phyloP scores from a whole-genome alignment of 768 basidiomycete genomes.

The Lactarius sanguifluus region DNA sequence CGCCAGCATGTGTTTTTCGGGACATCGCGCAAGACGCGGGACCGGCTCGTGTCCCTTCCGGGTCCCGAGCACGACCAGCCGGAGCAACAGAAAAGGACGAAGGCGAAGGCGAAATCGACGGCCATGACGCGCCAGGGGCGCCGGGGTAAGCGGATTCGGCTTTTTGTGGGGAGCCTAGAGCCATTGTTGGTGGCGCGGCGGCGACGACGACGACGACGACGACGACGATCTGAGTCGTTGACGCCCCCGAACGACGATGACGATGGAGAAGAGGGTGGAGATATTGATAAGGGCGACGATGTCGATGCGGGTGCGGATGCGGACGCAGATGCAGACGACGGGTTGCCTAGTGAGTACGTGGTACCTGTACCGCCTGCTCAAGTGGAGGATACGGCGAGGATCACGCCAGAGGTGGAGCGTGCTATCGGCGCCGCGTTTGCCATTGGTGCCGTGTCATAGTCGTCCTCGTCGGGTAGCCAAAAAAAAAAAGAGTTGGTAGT shows the following conservation, averaged over 20 bases:
- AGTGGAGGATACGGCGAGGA: too few relatives aligned
- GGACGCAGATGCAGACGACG: neutral
- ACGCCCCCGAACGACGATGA: neutral
- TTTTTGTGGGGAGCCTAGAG: neutral
- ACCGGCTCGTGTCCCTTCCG: conserved; percentile 3
- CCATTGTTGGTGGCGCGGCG: neutral
- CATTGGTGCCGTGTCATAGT: too few relatives aligned
- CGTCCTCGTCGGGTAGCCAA: too few relatives aligned
- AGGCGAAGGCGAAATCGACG: neutral
- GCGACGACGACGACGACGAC: neutral
- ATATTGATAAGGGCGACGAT: neutral
- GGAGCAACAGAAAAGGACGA: neutral
- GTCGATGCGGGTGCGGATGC: neutral
- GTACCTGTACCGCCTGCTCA: too few relatives aligned
- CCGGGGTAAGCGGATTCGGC: neutral
- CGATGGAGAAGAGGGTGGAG: neutral
- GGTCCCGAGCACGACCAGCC: neutral
- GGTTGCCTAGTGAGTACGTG: neutral
- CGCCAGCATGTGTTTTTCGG: conserved; percentile 7
- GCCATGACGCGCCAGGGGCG: neutral
- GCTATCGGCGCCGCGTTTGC: too few relatives aligned
- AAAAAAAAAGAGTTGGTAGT: too few relatives aligned
- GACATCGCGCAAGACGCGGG: conserved; percentile 15
- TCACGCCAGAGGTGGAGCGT: too few relatives aligned
- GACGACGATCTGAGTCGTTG: neutral